A percentile compares a stretch with the other conserved stretches of the same genome.
Evolutionary conservation across 148 eudicot species (phyloP).

Genomic region (Vaccinium darrowii): DNA sequence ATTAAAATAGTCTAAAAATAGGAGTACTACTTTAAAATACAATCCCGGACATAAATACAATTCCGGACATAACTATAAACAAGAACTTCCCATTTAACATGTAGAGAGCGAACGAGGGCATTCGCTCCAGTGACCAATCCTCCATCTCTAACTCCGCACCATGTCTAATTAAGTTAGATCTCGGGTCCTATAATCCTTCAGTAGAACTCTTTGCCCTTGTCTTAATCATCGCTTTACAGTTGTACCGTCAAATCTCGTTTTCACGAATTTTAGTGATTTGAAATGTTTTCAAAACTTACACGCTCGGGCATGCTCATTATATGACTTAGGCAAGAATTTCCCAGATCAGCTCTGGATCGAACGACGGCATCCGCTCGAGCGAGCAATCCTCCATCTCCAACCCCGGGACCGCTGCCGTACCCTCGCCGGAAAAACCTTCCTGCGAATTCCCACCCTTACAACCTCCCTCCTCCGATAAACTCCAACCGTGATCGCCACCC

Average conservation of each 20-base stretch:
- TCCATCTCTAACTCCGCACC: slow-evolving; percentile 37
- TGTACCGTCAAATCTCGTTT: not conserved
- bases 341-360: slow-evolving; percentile 88
- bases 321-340: slow-evolving; percentile 62
- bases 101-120: slow-evolving; percentile 79
- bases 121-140: slow-evolving; percentile 52
- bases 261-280: not conserved
- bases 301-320: not conserved
- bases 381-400: slow-evolving; percentile 47
- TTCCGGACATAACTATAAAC: slow-evolving; percentile 22
- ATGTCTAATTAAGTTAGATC: not conserved
- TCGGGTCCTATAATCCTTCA: not conserved
- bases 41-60: not conserved
- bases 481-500: not conserved
- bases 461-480: slow-evolving; percentile 46
- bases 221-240: not conserved
- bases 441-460: slow-evolving; percentile 44
- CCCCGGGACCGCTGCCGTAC: slow-evolving; percentile 23
- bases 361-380: slow-evolving; percentile 73
- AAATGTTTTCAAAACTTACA: not conserved
- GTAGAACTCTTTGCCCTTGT: not conserved
- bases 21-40: not conserved
- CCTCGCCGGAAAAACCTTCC: slow-evolving; percentile 36
- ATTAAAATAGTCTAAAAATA: not conserved
- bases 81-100: slow-evolving; percentile 79